Percentiles rank a stretch among this genome's conserved stretches.
phyloP scores from a whole-genome alignment of 257 asterid species.

The Nicotiana sylvestris region DNA sequence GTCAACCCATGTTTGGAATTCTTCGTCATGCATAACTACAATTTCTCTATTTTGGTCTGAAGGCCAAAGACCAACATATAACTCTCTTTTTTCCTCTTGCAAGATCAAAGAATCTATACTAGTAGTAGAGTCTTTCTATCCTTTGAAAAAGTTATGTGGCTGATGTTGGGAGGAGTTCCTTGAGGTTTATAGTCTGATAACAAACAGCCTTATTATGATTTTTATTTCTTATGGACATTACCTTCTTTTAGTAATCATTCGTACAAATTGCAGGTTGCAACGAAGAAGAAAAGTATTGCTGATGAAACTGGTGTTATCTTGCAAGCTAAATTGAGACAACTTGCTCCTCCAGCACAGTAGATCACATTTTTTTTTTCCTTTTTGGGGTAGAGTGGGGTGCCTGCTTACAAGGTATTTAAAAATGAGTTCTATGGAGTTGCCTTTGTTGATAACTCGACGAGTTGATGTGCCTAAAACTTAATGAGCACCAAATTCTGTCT shows the following conservation, averaged over 20 bases:
- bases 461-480: background rate
- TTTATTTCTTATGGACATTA: background rate
- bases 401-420: background rate
- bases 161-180: background rate
- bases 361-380: background rate
- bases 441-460: background rate
- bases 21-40: background rate
- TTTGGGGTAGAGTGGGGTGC: too few relatives aligned
- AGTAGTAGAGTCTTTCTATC: background rate
- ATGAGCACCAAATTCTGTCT: background rate
- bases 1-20: background rate
- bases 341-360: constrained; percentile 49
- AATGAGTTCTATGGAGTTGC: background rate
- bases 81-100: background rate
- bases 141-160: background rate
- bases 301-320: constrained; percentile 74
- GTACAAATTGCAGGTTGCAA: constrained; percentile 53
- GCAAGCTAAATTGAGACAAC: constrained; percentile 67
- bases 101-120: background rate
- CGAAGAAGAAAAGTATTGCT: constrained; percentile 73
- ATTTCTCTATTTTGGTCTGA: background rate
- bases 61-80: background rate
- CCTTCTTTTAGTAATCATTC: background rate
- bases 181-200: background rate
- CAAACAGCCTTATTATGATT: background rate